Conservation (phyloP, 2,329 filamentous ascomycete species). For the Huntiella bhutanensis region DNA sequence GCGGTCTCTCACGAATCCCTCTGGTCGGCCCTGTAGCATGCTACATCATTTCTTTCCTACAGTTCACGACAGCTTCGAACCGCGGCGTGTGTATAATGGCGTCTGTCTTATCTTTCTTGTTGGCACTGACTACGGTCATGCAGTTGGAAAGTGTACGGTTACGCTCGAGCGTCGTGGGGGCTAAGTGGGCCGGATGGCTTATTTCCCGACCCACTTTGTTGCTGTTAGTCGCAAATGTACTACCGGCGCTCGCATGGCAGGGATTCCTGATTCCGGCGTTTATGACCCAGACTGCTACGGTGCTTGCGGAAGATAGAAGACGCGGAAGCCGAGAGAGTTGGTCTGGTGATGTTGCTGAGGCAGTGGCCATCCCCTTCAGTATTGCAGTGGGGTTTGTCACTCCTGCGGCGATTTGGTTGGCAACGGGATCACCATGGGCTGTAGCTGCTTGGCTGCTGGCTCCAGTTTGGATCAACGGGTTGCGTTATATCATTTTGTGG, state of each 20-base stretch:
- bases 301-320: not conserved
- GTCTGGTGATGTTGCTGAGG: slow-evolving; percentile 27
- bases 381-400: slow-evolving; percentile 28
- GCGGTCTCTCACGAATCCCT: slow-evolving; percentile 25
- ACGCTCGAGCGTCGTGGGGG: too few species aligned
- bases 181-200: slow-evolving; percentile 15
- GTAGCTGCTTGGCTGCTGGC: slow-evolving; percentile 33
- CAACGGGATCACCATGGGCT: slow-evolving; percentile 19
- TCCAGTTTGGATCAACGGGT: slow-evolving; percentile 27
- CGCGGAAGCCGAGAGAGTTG: not conserved
- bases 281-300: slow-evolving; percentile 14
- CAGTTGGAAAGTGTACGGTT: slow-evolving; percentile 30
- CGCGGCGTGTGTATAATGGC: slow-evolving; percentile 24
- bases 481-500: slow-evolving; percentile 17
- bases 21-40: slow-evolving; percentile 27
- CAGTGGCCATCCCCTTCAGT: slow-evolving; percentile 34
- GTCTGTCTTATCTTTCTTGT: slow-evolving; percentile 25
- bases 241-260: slow-evolving; percentile 33
- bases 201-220: slow-evolving; percentile 22
- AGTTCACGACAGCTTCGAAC: slow-evolving; percentile 22
- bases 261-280: slow-evolving; percentile 31
- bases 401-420: slow-evolving; percentile 28
- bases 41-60: slow-evolving; percentile 32
- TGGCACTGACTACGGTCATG: slow-evolving; percentile 28
- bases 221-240: slow-evolving; percentile 30